phyloP scores from a whole-genome alignment of 805 yeast species.

The Teunomyces atbi region DNA sequence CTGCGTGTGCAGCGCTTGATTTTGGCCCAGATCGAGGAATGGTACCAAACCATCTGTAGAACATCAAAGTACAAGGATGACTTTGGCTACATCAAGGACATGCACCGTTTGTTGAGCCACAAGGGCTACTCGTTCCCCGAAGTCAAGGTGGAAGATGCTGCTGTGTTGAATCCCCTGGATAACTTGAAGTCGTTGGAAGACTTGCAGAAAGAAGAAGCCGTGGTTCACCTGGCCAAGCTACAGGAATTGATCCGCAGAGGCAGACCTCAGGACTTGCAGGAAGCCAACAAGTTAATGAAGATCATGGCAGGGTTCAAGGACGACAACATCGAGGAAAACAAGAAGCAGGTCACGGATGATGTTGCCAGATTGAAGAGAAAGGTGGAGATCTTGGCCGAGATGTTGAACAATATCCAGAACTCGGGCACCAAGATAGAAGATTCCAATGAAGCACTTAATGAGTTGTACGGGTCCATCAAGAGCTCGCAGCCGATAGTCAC shows the following conservation, averaged over 20 bases:
- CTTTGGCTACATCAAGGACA: slow-evolving; percentile 86
- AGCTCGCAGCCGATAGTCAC: slow-evolving; percentile 84
- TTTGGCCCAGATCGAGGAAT: slow-evolving; percentile 89
- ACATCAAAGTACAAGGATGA: slow-evolving; percentile 90
- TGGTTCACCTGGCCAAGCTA: slow-evolving; percentile 90
- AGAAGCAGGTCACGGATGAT: slow-evolving; percentile 78
- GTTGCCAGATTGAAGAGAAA: slow-evolving; percentile 80
- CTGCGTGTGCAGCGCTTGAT: slow-evolving; percentile 80
- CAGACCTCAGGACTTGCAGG: slow-evolving; percentile 90
- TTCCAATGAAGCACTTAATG: slow-evolving; percentile 71
- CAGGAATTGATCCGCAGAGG: slow-evolving; percentile 96
- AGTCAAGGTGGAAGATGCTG: slow-evolving; percentile 83
- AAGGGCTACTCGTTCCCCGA: slow-evolving; percentile 96
- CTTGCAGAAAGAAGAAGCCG: slow-evolving; percentile 85
- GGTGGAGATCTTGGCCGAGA: slow-evolving; percentile 82
- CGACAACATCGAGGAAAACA: slow-evolving; percentile 70
- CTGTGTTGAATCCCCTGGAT: slow-evolving; percentile 88
- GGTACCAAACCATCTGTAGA: slow-evolving; percentile 93
- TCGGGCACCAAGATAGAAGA: slow-evolving; percentile 38
- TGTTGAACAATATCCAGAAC: slow-evolving; percentile 57
- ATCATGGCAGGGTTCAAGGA: slow-evolving; percentile 97
- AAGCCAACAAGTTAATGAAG: slow-evolving; percentile 96
- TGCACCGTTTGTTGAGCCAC: slow-evolving; percentile 86
- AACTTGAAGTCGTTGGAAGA: slow-evolving; percentile 85
- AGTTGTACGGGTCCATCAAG: slow-evolving; percentile 74